Evolutionary conservation across 768 basidiomycete species (phyloP).

Genomic region (Imleria badia): DNA sequence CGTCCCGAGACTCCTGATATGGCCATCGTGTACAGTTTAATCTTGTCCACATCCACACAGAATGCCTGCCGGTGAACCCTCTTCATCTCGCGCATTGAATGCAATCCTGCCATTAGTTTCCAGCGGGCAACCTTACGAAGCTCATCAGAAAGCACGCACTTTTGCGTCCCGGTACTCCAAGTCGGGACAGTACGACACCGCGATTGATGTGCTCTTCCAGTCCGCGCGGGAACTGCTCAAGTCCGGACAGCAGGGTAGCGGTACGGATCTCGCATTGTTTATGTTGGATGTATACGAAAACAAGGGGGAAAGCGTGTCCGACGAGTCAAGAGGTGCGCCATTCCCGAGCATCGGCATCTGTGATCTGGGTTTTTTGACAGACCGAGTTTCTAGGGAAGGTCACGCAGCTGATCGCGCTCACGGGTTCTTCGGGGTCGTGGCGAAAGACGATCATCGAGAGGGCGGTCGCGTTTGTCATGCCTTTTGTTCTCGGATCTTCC

Average conservation of each 20-base stretch:
- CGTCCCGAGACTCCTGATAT: slow-evolving; percentile 21
- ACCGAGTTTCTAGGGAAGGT: slow-evolving; percentile 59
- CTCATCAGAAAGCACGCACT: slow-evolving; percentile 95
- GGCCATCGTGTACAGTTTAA: not conserved
- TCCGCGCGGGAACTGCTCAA: slow-evolving; percentile 87
- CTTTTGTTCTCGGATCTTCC: slow-evolving; percentile 6
- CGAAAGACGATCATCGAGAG: slow-evolving; percentile 87
- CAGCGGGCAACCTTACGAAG: slow-evolving; percentile 78
- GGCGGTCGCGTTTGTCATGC: slow-evolving; percentile 66
- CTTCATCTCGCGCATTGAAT: slow-evolving; percentile 66
- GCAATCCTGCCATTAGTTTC: slow-evolving; percentile 75
- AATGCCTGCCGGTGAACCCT: slow-evolving; percentile 29
- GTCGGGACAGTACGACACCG: slow-evolving; percentile 76
- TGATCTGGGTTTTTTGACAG: not conserved
- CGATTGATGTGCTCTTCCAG: slow-evolving; percentile 92
- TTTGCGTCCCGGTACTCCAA: slow-evolving; percentile 88
- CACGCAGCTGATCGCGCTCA: slow-evolving; percentile 88
- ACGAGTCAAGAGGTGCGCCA: slow-evolving; percentile 75
- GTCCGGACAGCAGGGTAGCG: slow-evolving; percentile 84
- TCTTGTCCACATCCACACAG: slow-evolving; percentile 9
- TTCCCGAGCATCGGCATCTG: not conserved
- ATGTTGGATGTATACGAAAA: slow-evolving; percentile 82
- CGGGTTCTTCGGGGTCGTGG: slow-evolving; percentile 80
- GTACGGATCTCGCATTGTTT: slow-evolving; percentile 79
- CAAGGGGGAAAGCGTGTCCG: slow-evolving; percentile 68